Evolutionary conservation across 495 filamentous ascomycete species (phyloP).

Genomic region (Schizothecium vesticola): DNA sequence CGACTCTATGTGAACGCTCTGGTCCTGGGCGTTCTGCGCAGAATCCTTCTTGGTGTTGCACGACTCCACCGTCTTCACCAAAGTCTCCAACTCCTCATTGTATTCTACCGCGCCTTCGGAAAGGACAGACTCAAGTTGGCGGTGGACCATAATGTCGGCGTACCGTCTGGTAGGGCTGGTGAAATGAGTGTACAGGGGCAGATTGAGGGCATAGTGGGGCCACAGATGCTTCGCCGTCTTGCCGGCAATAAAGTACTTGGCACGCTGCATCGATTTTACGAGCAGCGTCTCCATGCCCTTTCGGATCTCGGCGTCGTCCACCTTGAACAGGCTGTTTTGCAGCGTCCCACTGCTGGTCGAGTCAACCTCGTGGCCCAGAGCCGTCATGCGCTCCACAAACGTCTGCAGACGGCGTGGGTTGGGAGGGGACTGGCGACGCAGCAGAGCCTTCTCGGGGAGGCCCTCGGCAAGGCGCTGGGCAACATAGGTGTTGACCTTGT

Average conservation of each 20-base stretch:
- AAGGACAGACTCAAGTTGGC: constrained; percentile 83
- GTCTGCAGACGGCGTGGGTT: constrained; percentile 83
- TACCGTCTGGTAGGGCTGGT: constrained; percentile 94
- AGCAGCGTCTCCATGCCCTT: constrained; percentile 97
- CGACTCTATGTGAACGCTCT: constrained; percentile 97
- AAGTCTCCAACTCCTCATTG: constrained; percentile 76
- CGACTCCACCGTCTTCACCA: constrained; percentile 88
- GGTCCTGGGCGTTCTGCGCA: constrained; percentile 93
- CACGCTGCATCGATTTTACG: constrained; percentile 88
- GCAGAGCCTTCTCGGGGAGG: constrained; percentile 85
- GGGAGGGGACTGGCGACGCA: constrained; percentile 79
- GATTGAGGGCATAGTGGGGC: constrained; percentile 85
- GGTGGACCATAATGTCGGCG: constrained; percentile 90
- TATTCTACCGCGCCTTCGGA: constrained; percentile 81
- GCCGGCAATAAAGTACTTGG: constrained; percentile 85
- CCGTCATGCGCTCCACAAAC: constrained; percentile 88
- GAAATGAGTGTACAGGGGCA: constrained; percentile 95
- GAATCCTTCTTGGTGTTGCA: constrained; percentile 99
- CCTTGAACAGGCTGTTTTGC: constrained; percentile 87
- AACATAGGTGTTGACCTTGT: constrained; percentile 84
- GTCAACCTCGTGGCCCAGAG: constrained; percentile 83
- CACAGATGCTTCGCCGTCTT: constrained; percentile 67
- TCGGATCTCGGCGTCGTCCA: constrained; percentile 79
- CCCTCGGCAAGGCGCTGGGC: constrained; percentile 74
- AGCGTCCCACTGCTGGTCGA: constrained; percentile 81